phyloP scores from a whole-genome alignment of 345 rosid genomes.

The Salix arbutifolia region DNA sequence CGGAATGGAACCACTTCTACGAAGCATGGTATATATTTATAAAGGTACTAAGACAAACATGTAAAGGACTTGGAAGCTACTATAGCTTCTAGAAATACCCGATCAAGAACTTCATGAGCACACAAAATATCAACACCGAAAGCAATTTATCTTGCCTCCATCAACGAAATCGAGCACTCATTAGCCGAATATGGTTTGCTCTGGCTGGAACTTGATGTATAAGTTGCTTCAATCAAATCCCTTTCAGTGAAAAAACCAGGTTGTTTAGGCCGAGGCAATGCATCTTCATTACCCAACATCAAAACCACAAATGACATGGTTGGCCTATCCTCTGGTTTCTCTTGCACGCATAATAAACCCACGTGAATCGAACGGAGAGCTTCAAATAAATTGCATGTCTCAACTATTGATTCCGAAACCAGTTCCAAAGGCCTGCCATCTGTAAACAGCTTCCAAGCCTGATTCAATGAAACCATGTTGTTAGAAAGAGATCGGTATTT shows the following conservation, averaged over 20 bases:
- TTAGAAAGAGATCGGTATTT: background rate
- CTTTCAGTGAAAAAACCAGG: slow-evolving; percentile 31
- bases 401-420: slow-evolving; percentile 6
- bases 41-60: too few relatives aligned
- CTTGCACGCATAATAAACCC: slow-evolving; percentile 42
- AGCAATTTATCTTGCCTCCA: too few relatives aligned
- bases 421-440: slow-evolving; percentile 28
- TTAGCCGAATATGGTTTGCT: background rate
- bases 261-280: slow-evolving; percentile 30
- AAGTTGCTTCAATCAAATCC: slow-evolving; percentile 1
- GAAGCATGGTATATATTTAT: too few relatives aligned
- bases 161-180: too few relatives aligned
- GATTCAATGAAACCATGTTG: background rate
- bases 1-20: too few relatives aligned
- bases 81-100: too few relatives aligned
- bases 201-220: slow-evolving; percentile 19
- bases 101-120: too few relatives aligned
- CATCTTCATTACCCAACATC: slow-evolving; percentile 23
- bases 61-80: too few relatives aligned
- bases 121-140: too few relatives aligned
- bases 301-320: slow-evolving; percentile 32
- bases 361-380: slow-evolving; percentile 36
- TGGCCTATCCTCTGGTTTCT: slow-evolving; percentile 35
- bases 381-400: slow-evolving; percentile 12
- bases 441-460: slow-evolving; percentile 36